Evolutionary conservation across 192 early-diverging fungal genomes (phyloP), one percentile per base, ranked within the genome.

Genomic region (Funneliformis geosporum): DNA sequence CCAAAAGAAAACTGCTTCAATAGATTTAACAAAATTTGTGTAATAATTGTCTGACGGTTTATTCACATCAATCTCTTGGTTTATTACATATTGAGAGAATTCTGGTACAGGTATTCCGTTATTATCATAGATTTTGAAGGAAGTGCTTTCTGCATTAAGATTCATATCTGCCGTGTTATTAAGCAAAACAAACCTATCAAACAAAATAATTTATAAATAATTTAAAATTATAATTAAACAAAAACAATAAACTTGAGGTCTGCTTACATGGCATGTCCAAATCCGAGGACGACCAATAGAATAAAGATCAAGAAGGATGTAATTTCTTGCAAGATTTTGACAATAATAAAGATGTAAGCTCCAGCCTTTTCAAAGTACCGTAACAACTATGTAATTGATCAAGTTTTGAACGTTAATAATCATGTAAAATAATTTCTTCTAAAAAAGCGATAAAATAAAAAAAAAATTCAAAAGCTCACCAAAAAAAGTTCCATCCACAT

Each of bases 1-100:
- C 73, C 73, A 75, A 60, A 75, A 75, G 38, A 44, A 75, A 27
- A 75, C 73, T 5, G 73, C 50, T 42, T 60, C 28, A 40, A 61
- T 27, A 0, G 73, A 75, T 38, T 23, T 27, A 23, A 10, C 8
- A 8, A 39, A 75, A 61, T 23, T 21, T n/a, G 21, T 40, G n/a
- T n/a, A 75, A 75, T 16, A 75, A 42, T 75, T 75, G 11, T 50
- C 47, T 16, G 47, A 50, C 18, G 14, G 2, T 5, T 16, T 50
- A 2, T 50, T 4, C 12, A 50, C 47, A 50, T 50, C 5, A 50
- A 50, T 5, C 12, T 2, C 16, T 16, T 50, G 47, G 14, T 50
- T 16, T 16, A 50, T 16, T 18, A 18, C 5, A 50, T 50, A 50
- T 50, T 14, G 47, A 18, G 59, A 60, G 23, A n/a, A 60, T 6